These are phyloP conservation scores for Linnemannia elongata DNA, from an alignment of 192 early-diverging fungal species.

Conservation along the genomic window DNA sequence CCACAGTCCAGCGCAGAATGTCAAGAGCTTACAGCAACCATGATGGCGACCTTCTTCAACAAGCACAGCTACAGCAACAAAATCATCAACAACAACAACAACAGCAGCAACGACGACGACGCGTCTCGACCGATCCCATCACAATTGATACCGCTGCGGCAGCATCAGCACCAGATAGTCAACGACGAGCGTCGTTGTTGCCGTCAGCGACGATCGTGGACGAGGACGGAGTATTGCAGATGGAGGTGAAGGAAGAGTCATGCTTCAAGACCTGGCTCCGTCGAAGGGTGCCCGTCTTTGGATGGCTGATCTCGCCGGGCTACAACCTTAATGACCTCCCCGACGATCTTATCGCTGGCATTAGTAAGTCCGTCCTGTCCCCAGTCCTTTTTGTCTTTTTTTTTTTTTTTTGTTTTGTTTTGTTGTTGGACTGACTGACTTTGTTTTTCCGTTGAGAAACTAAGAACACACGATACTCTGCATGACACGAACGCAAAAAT, in stretches of 20 bases:
- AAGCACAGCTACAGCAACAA: not conserved
- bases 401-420: no score
- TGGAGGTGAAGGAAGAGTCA: constrained; percentile 20
- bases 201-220: not conserved
- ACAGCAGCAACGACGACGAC: not conserved
- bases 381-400: not conserved
- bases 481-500: not conserved
- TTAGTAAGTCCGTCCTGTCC: constrained; percentile 38
- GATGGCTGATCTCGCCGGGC: constrained; percentile 48
- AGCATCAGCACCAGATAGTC: not conserved
- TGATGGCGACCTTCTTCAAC: constrained; percentile 8
- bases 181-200: not conserved
- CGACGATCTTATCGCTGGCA: constrained; percentile 55
- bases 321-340: constrained; percentile 34
- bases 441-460: not conserved
- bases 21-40: constrained; percentile 25
- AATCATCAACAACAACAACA: not conserved
- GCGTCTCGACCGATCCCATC: not conserved
- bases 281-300: constrained; percentile 31
- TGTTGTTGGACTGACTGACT: not conserved
- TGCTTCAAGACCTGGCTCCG: constrained; percentile 48
- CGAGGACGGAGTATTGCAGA: not conserved
- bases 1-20: constrained; percentile 39
- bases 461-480: not conserved
- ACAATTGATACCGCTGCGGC: not conserved